A percentile compares a stretch with the other conserved stretches of the same genome.
Evolutionary conservation across 2,329 filamentous ascomycete species (phyloP).

Genomic region (Talaromyces amestolkiae): DNA sequence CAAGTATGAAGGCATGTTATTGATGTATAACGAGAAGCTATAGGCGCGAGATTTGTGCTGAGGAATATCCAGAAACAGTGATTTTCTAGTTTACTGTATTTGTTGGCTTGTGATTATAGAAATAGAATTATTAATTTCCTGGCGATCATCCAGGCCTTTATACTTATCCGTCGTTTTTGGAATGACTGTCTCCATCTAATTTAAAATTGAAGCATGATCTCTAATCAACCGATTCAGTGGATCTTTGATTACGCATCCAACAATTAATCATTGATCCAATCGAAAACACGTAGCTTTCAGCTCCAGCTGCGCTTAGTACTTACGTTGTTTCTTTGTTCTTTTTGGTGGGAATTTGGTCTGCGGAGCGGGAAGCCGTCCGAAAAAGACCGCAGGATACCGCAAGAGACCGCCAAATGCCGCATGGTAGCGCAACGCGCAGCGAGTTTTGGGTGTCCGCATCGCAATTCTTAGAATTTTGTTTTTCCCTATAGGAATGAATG

Average conservation of each 20-base stretch:
- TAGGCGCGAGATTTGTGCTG: not conserved
- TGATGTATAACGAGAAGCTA: not conserved
- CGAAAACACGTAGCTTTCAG: not conserved
- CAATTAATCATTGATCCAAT: not conserved
- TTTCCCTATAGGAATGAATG: no score
- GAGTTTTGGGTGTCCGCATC: not conserved
- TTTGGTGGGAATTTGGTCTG: not conserved
- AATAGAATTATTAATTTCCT: not conserved
- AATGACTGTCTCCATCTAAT: no score
- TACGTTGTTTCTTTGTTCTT: not conserved
- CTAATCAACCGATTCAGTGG: not conserved
- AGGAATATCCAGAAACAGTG: not conserved
- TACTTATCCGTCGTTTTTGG: no score
- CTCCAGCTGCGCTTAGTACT: not conserved
- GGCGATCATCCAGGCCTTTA: not conserved
- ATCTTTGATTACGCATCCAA: not conserved
- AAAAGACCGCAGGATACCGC: not conserved
- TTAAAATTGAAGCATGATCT: no score
- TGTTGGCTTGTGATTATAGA: no score
- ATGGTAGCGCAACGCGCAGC: not conserved
- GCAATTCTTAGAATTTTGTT: no score
- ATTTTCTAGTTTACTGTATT: not conserved
- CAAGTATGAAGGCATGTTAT: slow-evolving; percentile 12
- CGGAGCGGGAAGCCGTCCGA: not conserved
- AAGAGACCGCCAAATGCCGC: not conserved